phyloP scores from a whole-genome alignment of 176 grass and related monocot genomes.

The Zizania latifolia region DNA sequence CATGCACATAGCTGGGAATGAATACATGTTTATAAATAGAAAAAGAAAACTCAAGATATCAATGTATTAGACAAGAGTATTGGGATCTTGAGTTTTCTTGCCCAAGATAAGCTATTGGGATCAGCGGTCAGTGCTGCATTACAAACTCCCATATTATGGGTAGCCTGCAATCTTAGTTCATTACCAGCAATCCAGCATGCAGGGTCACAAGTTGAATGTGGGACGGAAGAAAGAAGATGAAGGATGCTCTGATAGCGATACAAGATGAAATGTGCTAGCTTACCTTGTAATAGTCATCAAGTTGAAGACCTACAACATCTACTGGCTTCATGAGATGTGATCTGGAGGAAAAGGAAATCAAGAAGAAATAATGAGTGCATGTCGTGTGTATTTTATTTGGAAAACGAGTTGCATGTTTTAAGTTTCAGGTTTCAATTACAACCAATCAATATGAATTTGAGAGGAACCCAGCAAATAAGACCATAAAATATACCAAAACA shows the following conservation, averaged over 20 bases:
- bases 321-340: conserved; percentile 65
- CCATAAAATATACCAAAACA: conserved; percentile 5
- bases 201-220: background rate
- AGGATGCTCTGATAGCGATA: background rate
- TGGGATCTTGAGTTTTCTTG: no score
- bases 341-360: conserved; percentile 45
- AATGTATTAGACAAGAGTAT: no score
- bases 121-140: background rate
- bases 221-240: background rate
- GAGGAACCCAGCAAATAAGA: background rate
- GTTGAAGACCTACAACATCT: conserved; percentile 61
- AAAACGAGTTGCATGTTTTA: background rate
- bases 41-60: no score
- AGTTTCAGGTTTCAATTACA: background rate
- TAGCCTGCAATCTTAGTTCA: background rate
- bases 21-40: no score
- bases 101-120: background rate
- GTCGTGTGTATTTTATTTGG: background rate
- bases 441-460: background rate
- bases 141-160: background rate
- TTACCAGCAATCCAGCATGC: background rate
- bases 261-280: conserved; percentile 1
- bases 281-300: conserved; percentile 85
- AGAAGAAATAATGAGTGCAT: conserved; percentile 22
- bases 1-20: no score